Evolutionary conservation across 176 grass and related monocot species (phyloP).

Genomic region (Lolium perenne): DNA sequence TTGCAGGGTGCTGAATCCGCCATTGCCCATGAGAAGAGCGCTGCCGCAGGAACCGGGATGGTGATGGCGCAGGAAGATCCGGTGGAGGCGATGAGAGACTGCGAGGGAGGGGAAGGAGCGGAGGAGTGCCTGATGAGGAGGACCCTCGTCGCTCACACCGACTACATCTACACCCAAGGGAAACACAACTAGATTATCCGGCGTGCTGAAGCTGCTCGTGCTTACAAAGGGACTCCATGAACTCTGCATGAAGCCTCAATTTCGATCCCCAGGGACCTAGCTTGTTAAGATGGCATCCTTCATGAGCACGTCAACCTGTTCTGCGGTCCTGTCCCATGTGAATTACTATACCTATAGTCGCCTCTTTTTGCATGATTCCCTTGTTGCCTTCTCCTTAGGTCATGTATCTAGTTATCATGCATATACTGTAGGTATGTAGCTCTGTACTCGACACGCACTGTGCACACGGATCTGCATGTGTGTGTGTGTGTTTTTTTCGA

Average conservation of each 20-base stretch:
- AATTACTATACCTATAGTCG: not conserved
- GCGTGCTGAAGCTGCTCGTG: not conserved
- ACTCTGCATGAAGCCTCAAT: not conserved
- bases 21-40: not conserved
- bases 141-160: conserved; percentile 60
- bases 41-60: not conserved
- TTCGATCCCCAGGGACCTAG: not conserved
- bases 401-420: not conserved
- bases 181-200: conserved; percentile 51
- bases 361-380: not conserved
- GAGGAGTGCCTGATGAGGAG: conserved; percentile 66
- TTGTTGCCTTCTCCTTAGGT: not conserved
- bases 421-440: not conserved
- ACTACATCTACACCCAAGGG: conserved; percentile 75
- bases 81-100: conserved; percentile 10
- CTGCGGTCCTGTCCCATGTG: not conserved
- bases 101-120: conserved; percentile 12
- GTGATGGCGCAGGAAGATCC: conserved; percentile 29
- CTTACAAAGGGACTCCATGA: not conserved
- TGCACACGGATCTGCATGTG: not conserved
- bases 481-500: no score
- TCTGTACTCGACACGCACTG: no score
- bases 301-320: conserved; percentile 14
- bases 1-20: conserved; percentile 24
- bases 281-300: not conserved